These are phyloP conservation scores for Podila minutissima DNA, from an alignment of 192 early-diverging fungal genomes.

Conservation along the genomic window DNA sequence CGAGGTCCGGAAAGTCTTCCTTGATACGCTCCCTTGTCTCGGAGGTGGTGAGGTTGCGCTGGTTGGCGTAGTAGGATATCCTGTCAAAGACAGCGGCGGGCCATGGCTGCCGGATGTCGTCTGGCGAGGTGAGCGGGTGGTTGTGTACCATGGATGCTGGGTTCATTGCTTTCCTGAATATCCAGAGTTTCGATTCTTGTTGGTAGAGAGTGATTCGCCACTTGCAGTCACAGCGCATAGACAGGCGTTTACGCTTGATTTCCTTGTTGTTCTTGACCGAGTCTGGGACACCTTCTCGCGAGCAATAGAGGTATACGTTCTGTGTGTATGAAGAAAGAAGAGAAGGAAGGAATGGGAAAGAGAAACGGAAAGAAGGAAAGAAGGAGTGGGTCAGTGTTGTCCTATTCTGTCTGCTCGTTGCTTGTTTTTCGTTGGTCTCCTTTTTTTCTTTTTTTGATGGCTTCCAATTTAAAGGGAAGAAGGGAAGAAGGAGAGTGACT, in stretches of 20 bases:
- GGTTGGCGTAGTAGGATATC: conserved; percentile 61
- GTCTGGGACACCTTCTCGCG: conserved; percentile 67
- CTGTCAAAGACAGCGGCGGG: conserved; percentile 58
- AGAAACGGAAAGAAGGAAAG: not conserved
- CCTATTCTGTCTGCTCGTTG: not conserved
- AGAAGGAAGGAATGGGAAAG: not conserved
- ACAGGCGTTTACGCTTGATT: conserved; percentile 62
- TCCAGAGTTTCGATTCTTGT: conserved; percentile 62
- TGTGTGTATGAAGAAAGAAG: conserved; percentile 3
- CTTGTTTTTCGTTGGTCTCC: not conserved
- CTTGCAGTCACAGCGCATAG: conserved; percentile 67
- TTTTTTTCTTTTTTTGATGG: not conserved
- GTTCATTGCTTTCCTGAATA: conserved; percentile 67
- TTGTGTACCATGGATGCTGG: conserved; percentile 64
- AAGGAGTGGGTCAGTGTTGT: not conserved
- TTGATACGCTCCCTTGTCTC: conserved; percentile 59
- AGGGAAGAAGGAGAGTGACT: not conserved
- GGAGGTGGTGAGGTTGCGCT: conserved; percentile 54
- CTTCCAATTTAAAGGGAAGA: not conserved
- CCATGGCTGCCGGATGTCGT: conserved; percentile 64
- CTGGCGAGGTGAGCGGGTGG: conserved; percentile 61
- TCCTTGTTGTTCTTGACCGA: conserved; percentile 61
- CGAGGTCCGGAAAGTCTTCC: conserved; percentile 60
- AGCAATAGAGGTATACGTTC: conserved; percentile 71
- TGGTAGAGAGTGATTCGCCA: conserved; percentile 68